Evolutionary conservation across 1,284 basidiomycete genomes (phyloP).

Genomic region (Cystobasidiaceae sp.): DNA sequence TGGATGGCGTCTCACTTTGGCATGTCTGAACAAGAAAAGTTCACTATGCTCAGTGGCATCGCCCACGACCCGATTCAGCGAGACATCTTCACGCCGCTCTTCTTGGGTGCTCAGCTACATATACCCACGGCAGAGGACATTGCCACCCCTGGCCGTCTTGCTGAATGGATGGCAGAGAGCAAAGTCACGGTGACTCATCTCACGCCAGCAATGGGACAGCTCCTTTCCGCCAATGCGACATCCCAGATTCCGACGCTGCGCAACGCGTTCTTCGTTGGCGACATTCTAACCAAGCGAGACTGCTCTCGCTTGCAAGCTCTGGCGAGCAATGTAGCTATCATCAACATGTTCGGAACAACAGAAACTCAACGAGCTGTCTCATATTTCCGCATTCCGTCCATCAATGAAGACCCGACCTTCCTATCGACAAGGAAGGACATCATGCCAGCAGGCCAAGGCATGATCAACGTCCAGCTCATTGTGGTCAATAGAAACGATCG

Average conservation of each 20-base stretch:
- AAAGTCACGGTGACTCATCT: constrained; percentile 89
- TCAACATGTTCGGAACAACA: constrained; percentile 99
- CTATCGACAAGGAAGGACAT: constrained; percentile 93
- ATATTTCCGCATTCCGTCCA: constrained; percentile 87
- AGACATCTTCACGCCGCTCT: constrained; percentile 98
- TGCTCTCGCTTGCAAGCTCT: constrained; percentile 91
- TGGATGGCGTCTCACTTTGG: constrained; percentile 95
- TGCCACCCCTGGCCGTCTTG: constrained; percentile 89
- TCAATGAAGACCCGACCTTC: constrained; percentile 81
- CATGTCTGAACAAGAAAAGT: constrained; percentile 69
- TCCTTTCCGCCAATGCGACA: constrained; percentile 91
- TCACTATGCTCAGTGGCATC: constrained; percentile 98
- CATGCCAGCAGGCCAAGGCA: constrained; percentile 95
- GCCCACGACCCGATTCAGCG: constrained; percentile 99
- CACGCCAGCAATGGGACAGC: constrained; percentile 98
- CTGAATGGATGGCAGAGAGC: constrained; percentile 96
- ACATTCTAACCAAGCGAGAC: constrained; percentile 96
- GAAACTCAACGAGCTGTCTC: constrained; percentile 99
- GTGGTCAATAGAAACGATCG: constrained; percentile 93
- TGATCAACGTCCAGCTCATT: constrained; percentile 95
- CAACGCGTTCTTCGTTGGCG: constrained; percentile 99
- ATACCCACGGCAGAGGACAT: constrained; percentile 98
- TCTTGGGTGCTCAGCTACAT: constrained; percentile 92
- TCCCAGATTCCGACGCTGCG: constrained; percentile 76
- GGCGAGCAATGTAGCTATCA: constrained; percentile 84